Evolutionary conservation across 2,329 filamentous ascomycete genomes (phyloP).

Genomic region (Cyphellophora europaea): DNA sequence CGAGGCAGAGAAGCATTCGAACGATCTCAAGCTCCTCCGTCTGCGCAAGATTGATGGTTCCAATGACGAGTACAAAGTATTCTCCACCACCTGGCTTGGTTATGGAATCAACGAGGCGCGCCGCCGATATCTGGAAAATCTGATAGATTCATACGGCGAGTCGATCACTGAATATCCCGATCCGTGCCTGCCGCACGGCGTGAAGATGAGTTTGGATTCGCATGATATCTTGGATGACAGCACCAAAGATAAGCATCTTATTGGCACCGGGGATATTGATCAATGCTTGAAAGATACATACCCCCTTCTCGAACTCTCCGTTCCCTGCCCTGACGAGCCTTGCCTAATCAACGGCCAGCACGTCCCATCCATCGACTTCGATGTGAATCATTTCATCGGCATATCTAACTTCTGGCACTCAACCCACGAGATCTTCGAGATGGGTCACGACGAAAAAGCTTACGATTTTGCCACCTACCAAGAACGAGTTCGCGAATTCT

Average conservation of each 20-base stretch:
- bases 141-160: conserved; percentile 58
- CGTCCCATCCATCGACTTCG: conserved; percentile 90
- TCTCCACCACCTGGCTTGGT: conserved; percentile 92
- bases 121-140: conserved; percentile 66
- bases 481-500: conserved; percentile 73
- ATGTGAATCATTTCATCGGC: conserved; percentile 94
- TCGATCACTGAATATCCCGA: conserved; percentile 66
- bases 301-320: conserved; percentile 82
- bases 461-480: conserved; percentile 92
- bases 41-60: conserved; percentile 74
- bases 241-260: conserved; percentile 40
- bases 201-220: conserved; percentile 67
- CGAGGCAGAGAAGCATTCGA: conserved; percentile 77
- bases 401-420: conserved; percentile 99
- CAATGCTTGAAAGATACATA: conserved; percentile 76
- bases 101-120: conserved; percentile 96
- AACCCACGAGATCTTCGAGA: conserved; percentile 84
- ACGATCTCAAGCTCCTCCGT: conserved; percentile 79
- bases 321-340: conserved; percentile 69
- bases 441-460: conserved; percentile 63
- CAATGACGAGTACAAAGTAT: conserved; percentile 73
- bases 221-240: conserved; percentile 37
- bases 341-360: conserved; percentile 88
- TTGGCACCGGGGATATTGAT: conserved; percentile 80
- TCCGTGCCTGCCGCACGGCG: conserved; percentile 74